phyloP scores from a whole-genome alignment of 1,284 basidiomycete genomes.

The Calocybe gambosa region DNA sequence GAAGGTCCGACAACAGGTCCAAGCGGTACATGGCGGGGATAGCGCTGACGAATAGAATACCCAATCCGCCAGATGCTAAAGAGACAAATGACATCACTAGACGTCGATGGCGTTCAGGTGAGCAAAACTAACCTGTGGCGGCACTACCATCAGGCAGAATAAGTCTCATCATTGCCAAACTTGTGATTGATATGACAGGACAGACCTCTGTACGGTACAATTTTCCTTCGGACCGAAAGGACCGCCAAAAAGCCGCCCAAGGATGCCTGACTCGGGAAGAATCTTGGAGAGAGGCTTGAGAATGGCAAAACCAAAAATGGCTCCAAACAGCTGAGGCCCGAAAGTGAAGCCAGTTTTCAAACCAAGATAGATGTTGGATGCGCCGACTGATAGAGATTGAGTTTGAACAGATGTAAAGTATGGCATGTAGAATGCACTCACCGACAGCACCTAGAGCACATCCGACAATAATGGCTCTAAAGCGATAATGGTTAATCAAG shows the following conservation, averaged over 20 bases:
- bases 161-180: not conserved
- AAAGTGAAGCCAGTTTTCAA: conserved; percentile 69
- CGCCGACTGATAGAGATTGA: conserved; percentile 33
- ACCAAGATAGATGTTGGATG: conserved; percentile 65
- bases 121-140: conserved; percentile 34
- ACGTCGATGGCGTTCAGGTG: not conserved
- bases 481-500: not conserved
- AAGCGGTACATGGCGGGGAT: conserved; percentile 66
- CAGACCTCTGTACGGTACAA: conserved; percentile 45
- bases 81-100: conserved; percentile 7
- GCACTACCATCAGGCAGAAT: conserved; percentile 27
- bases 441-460: conserved; percentile 53
- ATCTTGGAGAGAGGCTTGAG: conserved; percentile 52
- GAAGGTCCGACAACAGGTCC: conserved; percentile 38
- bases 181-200: not conserved
- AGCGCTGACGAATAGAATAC: conserved; percentile 59
- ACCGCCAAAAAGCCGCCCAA: conserved; percentile 47
- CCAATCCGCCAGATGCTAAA: conserved; percentile 52
- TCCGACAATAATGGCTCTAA: conserved; percentile 53
- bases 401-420: not conserved
- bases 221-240: conserved; percentile 68
- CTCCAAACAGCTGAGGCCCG: conserved; percentile 58
- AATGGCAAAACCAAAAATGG: conserved; percentile 62
- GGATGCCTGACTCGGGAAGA: conserved; percentile 38
- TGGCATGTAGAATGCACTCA: conserved; percentile 18